Evolutionary conservation across 345 rosid genomes (phyloP), one percentile per base, ranked within the genome.

Genomic region (Bruguiera sexangula): DNA sequence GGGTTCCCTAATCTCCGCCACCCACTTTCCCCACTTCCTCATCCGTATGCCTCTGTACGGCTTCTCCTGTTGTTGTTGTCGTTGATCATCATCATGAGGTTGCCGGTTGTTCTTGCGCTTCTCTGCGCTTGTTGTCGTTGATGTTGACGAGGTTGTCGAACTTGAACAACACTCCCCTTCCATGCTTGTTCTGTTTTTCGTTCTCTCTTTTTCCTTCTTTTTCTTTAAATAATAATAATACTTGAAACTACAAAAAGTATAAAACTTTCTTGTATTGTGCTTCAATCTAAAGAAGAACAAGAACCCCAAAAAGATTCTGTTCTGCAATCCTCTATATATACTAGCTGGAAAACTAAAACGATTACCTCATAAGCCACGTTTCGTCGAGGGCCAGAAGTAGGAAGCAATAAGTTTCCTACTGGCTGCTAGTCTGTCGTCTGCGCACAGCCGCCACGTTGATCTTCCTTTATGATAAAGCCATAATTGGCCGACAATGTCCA

Each of bases 361-460:
- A 30, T 24, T 56, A 2, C 26, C 16, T 56, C 60, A 21, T 6
- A 10, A 24, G 30, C 60, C 29, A 56, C 31, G 60, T 27, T 27
- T 24, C 29, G 29, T 56, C 24, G 10, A 43, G 19, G 46, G 50
- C 19, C 50, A 43, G 50, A 43, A 15, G 18, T 43, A 69, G 60
- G 60, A 56, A 3, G 60, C 31, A 56, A 1, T 56, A 11, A 20
- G 72, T 59, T 74, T 82, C 82, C 77, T 75, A 75, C 75, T 80
- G 87, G 84, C 87, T 79, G 82, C 82, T 77, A 77, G 69, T 63
- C 74, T 85, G 89, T 79, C 86, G 86, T 65, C 69, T 54, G 76
- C 76, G 73, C 46, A 68, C 80, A 80, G 87, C 87, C 83, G 84
- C 87, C 93, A 84, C 88, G 88, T 88, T 84, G 82, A 69, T 81